phyloP scores from a whole-genome alignment of 495 filamentous ascomycete genomes.

The Tuber magnatum region DNA sequence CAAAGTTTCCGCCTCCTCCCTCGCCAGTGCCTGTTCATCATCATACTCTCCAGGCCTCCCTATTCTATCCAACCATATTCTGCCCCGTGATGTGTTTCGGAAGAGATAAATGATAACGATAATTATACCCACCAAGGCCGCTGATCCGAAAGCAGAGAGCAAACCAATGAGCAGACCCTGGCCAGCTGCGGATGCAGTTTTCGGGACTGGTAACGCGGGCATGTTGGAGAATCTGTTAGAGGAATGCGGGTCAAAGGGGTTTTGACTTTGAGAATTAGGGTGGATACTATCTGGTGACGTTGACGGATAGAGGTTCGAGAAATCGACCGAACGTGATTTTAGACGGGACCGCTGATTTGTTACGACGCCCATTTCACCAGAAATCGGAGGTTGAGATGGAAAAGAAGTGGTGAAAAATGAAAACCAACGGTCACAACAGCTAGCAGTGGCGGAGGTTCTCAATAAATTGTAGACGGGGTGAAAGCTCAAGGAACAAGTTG shows the following conservation, averaged over 20 bases:
- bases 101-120: slow-evolving; percentile 89
- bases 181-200: slow-evolving; percentile 30
- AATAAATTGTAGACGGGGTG: not conserved
- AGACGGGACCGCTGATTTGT: slow-evolving; percentile 27
- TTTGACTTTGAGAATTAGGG: not conserved
- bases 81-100: slow-evolving; percentile 75
- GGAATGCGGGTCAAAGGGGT: not conserved
- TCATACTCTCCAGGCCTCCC: slow-evolving; percentile 93
- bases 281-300: not conserved
- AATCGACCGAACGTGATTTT: slow-evolving; percentile 13
- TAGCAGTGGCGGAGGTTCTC: not conserved
- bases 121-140: slow-evolving; percentile 69
- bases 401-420: not conserved
- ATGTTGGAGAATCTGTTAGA: not conserved
- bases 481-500: not conserved
- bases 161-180: slow-evolving; percentile 89
- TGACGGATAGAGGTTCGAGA: slow-evolving; percentile 1
- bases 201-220: slow-evolving; percentile 7
- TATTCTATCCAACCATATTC: slow-evolving; percentile 89
- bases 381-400: not conserved
- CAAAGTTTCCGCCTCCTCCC: slow-evolving; percentile 90
- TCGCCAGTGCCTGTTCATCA: slow-evolving; percentile 85
- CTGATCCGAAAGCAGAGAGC: slow-evolving; percentile 92
- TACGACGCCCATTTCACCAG: slow-evolving; percentile 19
- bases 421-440: not conserved